Percentiles rank a stretch among this genome's conserved stretches.
Evolutionary conservation across 495 filamentous ascomycete species (phyloP).

Genomic region (Aspergillus carlsbadensis): DNA sequence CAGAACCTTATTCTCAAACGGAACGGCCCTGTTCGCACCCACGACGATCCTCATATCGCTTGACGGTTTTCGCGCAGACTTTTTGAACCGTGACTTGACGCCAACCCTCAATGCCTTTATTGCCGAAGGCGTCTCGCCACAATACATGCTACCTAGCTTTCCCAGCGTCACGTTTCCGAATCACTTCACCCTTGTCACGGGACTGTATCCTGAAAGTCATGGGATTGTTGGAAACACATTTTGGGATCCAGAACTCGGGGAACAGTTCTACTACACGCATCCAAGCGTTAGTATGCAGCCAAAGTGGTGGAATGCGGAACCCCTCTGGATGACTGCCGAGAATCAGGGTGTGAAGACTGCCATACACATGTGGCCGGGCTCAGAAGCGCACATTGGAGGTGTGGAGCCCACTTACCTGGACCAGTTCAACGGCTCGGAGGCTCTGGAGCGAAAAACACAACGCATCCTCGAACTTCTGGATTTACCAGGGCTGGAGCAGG

Average conservation of each 20-base stretch:
- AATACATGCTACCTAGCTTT: slow-evolving; percentile 90
- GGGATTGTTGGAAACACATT: slow-evolving; percentile 94
- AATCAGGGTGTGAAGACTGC: slow-evolving; percentile 70
- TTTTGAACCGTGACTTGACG: slow-evolving; percentile 77
- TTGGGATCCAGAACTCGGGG: slow-evolving; percentile 73
- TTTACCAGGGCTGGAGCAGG: slow-evolving; percentile 64
- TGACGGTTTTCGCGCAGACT: slow-evolving; percentile 97
- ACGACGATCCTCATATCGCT: slow-evolving; percentile 94
- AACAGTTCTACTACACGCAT: slow-evolving; percentile 87
- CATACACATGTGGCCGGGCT: slow-evolving; percentile 98
- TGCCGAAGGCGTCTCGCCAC: slow-evolving; percentile 79
- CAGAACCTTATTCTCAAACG: slow-evolving; percentile 44
- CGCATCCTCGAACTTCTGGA: slow-evolving; percentile 80
- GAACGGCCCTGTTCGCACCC: slow-evolving; percentile 79
- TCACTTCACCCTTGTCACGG: slow-evolving; percentile 92
- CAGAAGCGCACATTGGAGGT: slow-evolving; percentile 69
- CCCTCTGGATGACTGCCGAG: slow-evolving; percentile 91
- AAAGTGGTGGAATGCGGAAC: slow-evolving; percentile 94
- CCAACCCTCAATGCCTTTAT: slow-evolving; percentile 79
- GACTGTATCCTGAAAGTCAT: slow-evolving; percentile 88
- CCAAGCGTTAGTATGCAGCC: slow-evolving; percentile 67
- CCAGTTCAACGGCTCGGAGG: slow-evolving; percentile 76
- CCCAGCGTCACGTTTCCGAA: slow-evolving; percentile 98
- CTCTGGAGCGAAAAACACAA: slow-evolving; percentile 68
- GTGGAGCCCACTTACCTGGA: slow-evolving; percentile 76